These are phyloP conservation scores for Fusarium decemcellulare DNA, from an alignment of 2,329 filamentous ascomycete genomes.

Conservation along the genomic window DNA sequence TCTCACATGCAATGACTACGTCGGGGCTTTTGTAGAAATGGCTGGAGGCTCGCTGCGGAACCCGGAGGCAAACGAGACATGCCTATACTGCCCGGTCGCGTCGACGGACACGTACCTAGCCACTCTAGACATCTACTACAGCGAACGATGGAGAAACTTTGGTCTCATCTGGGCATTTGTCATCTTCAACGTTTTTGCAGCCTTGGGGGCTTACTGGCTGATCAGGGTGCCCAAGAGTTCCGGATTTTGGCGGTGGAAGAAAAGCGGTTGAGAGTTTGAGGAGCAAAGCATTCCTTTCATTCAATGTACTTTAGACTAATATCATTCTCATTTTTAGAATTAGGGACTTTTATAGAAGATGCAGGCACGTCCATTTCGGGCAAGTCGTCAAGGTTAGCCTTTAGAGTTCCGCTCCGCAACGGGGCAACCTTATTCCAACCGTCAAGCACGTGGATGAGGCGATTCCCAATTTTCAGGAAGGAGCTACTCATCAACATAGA, in stretches of 20 bases:
- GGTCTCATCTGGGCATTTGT: constrained; percentile 22
- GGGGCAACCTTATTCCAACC: background rate
- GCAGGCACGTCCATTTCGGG: no score
- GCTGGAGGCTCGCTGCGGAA: constrained; percentile 64
- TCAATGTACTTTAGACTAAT: no score
- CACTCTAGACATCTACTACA: constrained; percentile 5
- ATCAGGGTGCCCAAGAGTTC: constrained; percentile 21
- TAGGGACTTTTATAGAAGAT: no score
- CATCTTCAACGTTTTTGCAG: constrained; percentile 10
- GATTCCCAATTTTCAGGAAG: background rate
- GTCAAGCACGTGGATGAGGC: background rate
- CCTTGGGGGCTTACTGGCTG: constrained; percentile 17
- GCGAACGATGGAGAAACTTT: constrained; percentile 20
- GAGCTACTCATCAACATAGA: background rate
- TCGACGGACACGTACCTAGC: constrained; percentile 9
- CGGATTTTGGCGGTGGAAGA: no score
- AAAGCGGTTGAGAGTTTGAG: no score
- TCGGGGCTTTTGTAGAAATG: constrained; percentile 57
- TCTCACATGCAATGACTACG: constrained; percentile 65
- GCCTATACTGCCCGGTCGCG: constrained; percentile 14
- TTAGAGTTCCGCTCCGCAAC: no score
- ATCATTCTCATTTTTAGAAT: no score
- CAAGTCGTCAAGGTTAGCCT: no score
- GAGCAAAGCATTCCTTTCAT: no score
- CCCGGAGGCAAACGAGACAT: constrained; percentile 25